Evolutionary conservation across 306 rosid species (phyloP).

Genomic region (Sindora glabra): DNA sequence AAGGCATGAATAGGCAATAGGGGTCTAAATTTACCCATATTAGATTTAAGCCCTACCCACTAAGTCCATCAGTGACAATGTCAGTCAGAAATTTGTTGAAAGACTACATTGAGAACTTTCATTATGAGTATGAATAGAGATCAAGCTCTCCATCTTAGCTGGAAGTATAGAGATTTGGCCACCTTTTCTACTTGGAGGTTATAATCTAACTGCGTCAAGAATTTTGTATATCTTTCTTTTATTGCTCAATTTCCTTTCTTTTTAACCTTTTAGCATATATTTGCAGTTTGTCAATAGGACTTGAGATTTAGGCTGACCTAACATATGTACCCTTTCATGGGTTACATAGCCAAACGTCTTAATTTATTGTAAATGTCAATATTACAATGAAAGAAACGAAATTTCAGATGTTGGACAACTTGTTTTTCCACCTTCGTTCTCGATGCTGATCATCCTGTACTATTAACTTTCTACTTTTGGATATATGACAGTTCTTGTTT

Average conservation of each 20-base stretch:
- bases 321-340: not conserved
- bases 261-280: constrained; percentile 8
- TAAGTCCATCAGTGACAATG: constrained; percentile 39
- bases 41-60: constrained; percentile 46
- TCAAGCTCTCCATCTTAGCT: constrained; percentile 60
- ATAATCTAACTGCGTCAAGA: not conserved
- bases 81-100: constrained; percentile 39
- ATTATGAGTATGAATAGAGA: constrained; percentile 30
- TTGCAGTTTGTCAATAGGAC: constrained; percentile 20
- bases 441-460: too few species aligned
- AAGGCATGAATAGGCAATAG: constrained; percentile 93
- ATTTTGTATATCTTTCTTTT: constrained; percentile 1
- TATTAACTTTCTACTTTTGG: too few species aligned
- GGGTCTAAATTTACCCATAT: constrained; percentile 67
- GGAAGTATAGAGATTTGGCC: constrained; percentile 59
- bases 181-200: constrained; percentile 81
- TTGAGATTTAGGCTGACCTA: constrained; percentile 14
- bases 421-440: too few species aligned
- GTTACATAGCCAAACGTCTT: constrained; percentile 10
- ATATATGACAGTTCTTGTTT: too few species aligned
- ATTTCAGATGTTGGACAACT: not conserved
- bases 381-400: constrained; percentile 9
- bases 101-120: constrained; percentile 44
- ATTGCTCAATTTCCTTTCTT: not conserved
- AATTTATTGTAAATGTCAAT: constrained; percentile 31